Evolutionary conservation across 2,329 filamentous ascomycete species (phyloP).

Genomic region (Fusarium sororula): DNA sequence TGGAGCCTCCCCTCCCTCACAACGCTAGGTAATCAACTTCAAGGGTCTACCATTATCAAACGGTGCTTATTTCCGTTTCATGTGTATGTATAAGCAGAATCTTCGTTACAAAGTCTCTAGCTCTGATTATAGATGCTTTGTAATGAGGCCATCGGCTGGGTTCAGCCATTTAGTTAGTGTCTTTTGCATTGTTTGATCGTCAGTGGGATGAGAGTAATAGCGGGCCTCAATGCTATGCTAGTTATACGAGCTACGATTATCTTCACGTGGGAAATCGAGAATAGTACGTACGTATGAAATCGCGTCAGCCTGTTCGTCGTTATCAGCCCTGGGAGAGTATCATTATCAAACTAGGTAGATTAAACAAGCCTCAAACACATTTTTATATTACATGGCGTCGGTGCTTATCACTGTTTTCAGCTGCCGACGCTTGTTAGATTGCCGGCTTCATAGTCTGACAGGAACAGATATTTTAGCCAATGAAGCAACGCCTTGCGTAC

Average conservation of each 20-base stretch:
- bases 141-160: background rate
- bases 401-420: background rate
- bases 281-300: background rate
- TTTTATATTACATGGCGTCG: background rate
- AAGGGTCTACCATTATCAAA: background rate
- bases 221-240: background rate
- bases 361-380: background rate
- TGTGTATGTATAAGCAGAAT: background rate
- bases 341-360: background rate
- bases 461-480: background rate
- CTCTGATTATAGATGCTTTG: background rate
- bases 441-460: background rate
- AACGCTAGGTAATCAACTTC: background rate
- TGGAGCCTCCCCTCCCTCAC: background rate
- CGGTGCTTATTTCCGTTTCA: background rate
- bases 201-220: background rate
- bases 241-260: background rate
- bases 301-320: background rate
- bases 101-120: background rate
- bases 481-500: background rate
- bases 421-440: slow-evolving; percentile 1
- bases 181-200: background rate
- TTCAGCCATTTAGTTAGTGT: background rate
- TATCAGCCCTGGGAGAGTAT: background rate
- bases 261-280: background rate